Conservation (phyloP, 2,329 filamentous ascomycete genomes). For the Fonsecaea nubica region DNA sequence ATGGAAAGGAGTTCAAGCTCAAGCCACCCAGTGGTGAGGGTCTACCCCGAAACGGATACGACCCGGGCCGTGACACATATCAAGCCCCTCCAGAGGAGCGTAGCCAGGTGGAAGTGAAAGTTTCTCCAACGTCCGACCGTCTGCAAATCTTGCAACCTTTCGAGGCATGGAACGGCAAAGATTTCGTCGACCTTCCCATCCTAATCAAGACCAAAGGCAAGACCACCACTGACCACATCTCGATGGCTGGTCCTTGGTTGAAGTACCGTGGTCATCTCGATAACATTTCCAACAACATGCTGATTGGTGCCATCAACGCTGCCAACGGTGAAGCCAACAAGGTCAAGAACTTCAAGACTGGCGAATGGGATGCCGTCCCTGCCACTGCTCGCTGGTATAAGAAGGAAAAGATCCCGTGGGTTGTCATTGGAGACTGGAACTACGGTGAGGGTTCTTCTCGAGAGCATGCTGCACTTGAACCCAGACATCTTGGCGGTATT, state of each 20-base stretch:
- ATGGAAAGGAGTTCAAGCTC: conserved; percentile 95
- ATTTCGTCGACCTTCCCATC: conserved; percentile 81
- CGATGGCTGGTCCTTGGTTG: conserved; percentile 95
- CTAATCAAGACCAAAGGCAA: conserved; percentile 97
- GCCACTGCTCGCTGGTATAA: conserved; percentile 98
- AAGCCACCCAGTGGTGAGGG: conserved; percentile 78
- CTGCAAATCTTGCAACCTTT: conserved; percentile 91
- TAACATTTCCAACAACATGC: conserved; percentile 99
- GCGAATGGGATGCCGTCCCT: conserved; percentile 85
- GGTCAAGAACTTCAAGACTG: conserved; percentile 87
- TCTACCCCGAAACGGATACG: conserved; percentile 82
- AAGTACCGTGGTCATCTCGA: conserved; percentile 99
- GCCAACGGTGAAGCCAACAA: conserved; percentile 98
- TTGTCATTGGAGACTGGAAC: conserved; percentile 99
- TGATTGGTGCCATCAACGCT: conserved; percentile 95
- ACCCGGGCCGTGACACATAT: conserved; percentile 91
- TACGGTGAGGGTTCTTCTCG: conserved; percentile 97
- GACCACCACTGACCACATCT: conserved; percentile 97
- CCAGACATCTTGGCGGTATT: conserved; percentile 93
- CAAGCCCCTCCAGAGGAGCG: conserved; percentile 90
- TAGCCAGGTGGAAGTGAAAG: conserved; percentile 73
- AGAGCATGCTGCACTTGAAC: conserved; percentile 98
- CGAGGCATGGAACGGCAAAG: conserved; percentile 88
- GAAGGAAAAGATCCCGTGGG: conserved; percentile 93
- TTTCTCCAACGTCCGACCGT: conserved; percentile 89